Evolutionary conservation across 2,329 filamentous ascomycete genomes (phyloP).

Genomic region (Ophiocordyceps unilateralis): DNA sequence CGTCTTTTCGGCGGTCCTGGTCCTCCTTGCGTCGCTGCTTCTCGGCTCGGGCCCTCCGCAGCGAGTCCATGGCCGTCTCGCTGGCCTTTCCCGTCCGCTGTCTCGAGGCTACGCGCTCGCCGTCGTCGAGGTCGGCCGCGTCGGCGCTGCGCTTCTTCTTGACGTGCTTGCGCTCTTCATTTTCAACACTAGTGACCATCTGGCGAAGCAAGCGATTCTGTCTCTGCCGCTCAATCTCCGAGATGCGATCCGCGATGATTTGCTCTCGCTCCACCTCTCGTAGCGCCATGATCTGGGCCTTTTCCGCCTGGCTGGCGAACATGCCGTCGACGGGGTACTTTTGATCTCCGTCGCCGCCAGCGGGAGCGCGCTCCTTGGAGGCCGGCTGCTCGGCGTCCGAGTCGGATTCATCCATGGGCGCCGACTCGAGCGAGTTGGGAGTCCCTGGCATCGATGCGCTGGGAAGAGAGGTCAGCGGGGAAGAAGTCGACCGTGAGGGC

Average conservation of each 20-base stretch:
- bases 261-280: conserved; percentile 84
- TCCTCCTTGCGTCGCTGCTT: conserved; percentile 34
- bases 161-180: conserved; percentile 33
- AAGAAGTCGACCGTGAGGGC: too few relatives aligned
- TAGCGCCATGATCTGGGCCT: conserved; percentile 64
- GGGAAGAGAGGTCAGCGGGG: conserved; percentile 4
- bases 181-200: conserved; percentile 51
- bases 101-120: conserved; percentile 52
- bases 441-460: conserved; percentile 57
- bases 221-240: conserved; percentile 63
- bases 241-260: conserved; percentile 71
- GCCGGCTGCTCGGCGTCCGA: conserved; percentile 31
- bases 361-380: conserved; percentile 23
- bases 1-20: conserved; percentile 43
- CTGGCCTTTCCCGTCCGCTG: conserved; percentile 37
- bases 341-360: conserved; percentile 27
- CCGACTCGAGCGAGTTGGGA: conserved; percentile 61
- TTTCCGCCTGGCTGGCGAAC: conserved; percentile 57
- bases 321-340: conserved; percentile 80
- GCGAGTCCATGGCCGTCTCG: conserved; percentile 52
- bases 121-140: conserved; percentile 63
- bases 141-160: conserved; percentile 64
- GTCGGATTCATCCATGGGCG: conserved; percentile 78
- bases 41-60: conserved; percentile 44
- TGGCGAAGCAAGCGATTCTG: conserved; percentile 71